Conservation (phyloP, 148 eudicot species). For the Salicornia ramosissima region DNA sequence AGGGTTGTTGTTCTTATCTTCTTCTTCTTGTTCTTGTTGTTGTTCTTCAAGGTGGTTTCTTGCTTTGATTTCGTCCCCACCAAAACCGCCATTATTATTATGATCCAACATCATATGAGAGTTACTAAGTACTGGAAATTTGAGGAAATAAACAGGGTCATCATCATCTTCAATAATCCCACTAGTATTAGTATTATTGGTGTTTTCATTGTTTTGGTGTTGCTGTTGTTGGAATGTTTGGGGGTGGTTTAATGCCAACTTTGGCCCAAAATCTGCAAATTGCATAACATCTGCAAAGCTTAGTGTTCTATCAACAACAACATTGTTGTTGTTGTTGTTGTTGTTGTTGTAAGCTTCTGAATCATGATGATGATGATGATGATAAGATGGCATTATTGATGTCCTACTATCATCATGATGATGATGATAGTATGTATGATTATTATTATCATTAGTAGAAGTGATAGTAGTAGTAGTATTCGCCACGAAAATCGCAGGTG, state of each 20-base stretch:
- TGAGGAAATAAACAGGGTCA: slow-evolving; percentile 59
- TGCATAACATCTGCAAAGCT: slow-evolving; percentile 87
- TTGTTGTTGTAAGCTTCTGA: background rate
- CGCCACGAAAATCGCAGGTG: slow-evolving; percentile 18
- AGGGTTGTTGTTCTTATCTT: slow-evolving; percentile 13
- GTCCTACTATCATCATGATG: slow-evolving; percentile 7
- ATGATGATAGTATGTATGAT: background rate
- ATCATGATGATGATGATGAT: slow-evolving; percentile 27
- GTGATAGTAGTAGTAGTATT: slow-evolving; percentile 24
- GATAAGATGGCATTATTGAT: too few relatives aligned
- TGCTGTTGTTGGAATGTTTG: slow-evolving; percentile 12
- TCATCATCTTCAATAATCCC: slow-evolving; percentile 25
- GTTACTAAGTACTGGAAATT: slow-evolving; percentile 63
- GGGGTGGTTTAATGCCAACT: slow-evolving; percentile 46
- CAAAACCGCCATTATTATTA: slow-evolving; percentile 3
- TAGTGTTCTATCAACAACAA: slow-evolving; percentile 33
- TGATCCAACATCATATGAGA: slow-evolving; percentile 25
- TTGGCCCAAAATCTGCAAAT: slow-evolving; percentile 88
- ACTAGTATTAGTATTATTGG: background rate
- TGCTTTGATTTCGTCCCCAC: slow-evolving; percentile 3
- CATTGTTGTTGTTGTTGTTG: background rate
- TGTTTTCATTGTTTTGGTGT: slow-evolving; percentile 6
- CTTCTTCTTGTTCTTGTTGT: background rate
- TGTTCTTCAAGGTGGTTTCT: slow-evolving; percentile 17
- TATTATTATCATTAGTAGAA: background rate